These are phyloP conservation scores for Cupressus sempervirens DNA, from an alignment of 75 land plant genomes.

Conservation along the genomic window DNA sequence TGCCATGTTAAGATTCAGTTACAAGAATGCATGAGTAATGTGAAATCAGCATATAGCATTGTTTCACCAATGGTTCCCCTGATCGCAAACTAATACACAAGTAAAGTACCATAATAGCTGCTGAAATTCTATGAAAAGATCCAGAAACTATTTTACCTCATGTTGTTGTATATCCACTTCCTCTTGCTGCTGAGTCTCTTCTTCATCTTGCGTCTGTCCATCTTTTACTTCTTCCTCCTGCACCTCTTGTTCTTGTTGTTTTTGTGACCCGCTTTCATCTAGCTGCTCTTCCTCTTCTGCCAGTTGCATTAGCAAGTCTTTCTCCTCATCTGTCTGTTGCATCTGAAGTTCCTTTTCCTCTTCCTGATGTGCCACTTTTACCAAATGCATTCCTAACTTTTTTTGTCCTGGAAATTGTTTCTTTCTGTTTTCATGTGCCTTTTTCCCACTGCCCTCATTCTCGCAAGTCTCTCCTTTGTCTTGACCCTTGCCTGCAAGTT, in stretches of 20 bases:
- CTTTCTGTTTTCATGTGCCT: not conserved
- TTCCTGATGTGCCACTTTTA: not conserved
- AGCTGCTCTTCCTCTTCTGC: constrained; percentile 5
- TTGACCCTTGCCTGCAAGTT: not conserved
- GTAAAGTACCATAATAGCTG: not conserved
- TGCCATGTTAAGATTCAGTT: not conserved
- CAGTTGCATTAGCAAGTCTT: not conserved
- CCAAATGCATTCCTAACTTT: not conserved
- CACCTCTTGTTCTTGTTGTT: constrained; percentile 6
- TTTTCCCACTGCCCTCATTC: not conserved
- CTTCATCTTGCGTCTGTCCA: constrained; percentile 8
- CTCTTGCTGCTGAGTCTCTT: constrained; percentile 4
- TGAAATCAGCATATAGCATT: not conserved
- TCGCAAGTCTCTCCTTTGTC: not conserved
- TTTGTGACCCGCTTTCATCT: not conserved
- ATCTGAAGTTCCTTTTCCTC: not conserved
- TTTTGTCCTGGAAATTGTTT: not conserved
- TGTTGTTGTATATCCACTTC: constrained; percentile 8
- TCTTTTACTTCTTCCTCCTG: constrained; percentile 1
- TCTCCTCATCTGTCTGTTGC: constrained; percentile 5
- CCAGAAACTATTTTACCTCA: not conserved
- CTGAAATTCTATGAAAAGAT: not conserved
- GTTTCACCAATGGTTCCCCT: not conserved
- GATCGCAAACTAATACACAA: not conserved
- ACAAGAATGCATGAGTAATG: not conserved